Percentiles rank a stretch among this genome's conserved stretches.
Evolutionary conservation across 2,329 filamentous ascomycete species (phyloP).

Genomic region (Podosphaera fusca): DNA sequence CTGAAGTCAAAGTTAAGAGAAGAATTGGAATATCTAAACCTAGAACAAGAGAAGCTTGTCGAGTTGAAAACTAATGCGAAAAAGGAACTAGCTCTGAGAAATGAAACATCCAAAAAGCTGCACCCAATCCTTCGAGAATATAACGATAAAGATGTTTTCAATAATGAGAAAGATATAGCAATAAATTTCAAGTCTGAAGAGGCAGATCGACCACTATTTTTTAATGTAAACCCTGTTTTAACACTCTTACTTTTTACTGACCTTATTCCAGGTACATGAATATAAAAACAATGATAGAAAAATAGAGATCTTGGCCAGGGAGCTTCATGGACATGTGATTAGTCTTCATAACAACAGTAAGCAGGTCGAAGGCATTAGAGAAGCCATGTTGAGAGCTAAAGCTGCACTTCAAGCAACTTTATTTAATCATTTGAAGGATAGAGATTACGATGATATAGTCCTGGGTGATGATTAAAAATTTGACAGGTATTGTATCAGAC

Average conservation of each 20-base stretch:
- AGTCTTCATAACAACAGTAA: slow-evolving; percentile 15
- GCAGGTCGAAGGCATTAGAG: slow-evolving; percentile 13
- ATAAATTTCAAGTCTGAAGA: slow-evolving; percentile 2
- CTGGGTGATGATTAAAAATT: slow-evolving; percentile 9
- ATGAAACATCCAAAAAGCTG: slow-evolving; percentile 18
- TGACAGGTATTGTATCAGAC: background rate
- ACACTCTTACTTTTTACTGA: slow-evolving; percentile 4
- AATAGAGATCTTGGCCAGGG: slow-evolving; percentile 10
- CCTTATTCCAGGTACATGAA: slow-evolving; percentile 6
- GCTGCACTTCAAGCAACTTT: slow-evolving; percentile 15
- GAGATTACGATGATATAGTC: slow-evolving; percentile 14
- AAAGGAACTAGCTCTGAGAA: slow-evolving; percentile 27
- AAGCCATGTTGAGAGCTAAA: slow-evolving; percentile 13
- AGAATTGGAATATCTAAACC: slow-evolving; percentile 31
- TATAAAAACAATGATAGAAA: slow-evolving; percentile 14
- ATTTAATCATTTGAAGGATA: slow-evolving; percentile 12
- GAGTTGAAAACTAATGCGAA: slow-evolving; percentile 32
- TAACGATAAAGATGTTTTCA: slow-evolving; percentile 2
- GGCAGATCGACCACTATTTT: background rate
- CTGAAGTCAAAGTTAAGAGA: slow-evolving; percentile 32
- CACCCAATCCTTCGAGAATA: slow-evolving; percentile 13
- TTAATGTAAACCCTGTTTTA: background rate
- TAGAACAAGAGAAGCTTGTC: slow-evolving; percentile 28
- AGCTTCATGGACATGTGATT: slow-evolving; percentile 14
- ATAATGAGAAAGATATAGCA: slow-evolving; percentile 6